Conservation (phyloP, 148 eudicot species). For the Amaranthus hypochondriacus region DNA sequence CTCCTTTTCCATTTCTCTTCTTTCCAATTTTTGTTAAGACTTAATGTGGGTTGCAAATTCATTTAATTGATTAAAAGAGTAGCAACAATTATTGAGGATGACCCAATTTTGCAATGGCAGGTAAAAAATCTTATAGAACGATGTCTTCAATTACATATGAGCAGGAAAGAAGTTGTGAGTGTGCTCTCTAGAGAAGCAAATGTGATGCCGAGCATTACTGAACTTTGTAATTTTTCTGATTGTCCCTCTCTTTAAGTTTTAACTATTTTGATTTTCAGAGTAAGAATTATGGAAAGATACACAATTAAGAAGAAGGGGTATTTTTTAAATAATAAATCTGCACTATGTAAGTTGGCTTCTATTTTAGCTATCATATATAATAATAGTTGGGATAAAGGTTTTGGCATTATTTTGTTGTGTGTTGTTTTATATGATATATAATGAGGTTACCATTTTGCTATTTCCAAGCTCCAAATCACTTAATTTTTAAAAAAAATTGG, state of each 20-base stretch:
- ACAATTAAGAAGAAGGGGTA: not conserved
- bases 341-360: not conserved
- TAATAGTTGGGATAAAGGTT: no score
- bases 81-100: not conserved
- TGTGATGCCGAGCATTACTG: conserved; percentile 71
- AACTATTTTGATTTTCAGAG: not conserved
- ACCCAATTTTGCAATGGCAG: conserved; percentile 31
- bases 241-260: not conserved
- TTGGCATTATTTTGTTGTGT: no score
- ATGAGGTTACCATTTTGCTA: no score
- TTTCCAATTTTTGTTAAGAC: not conserved
- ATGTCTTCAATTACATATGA: conserved; percentile 88
- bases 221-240: conserved; percentile 50
- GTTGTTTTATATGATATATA: no score
- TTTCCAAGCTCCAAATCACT: no score
- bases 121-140: conserved; percentile 91
- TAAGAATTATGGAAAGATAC: not conserved
- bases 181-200: conserved; percentile 59
- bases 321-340: not conserved
- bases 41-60: no score
- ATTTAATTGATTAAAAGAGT: not conserved
- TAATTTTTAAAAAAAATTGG: no score
- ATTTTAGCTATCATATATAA: no score
- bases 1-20: not conserved
- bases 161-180: conserved; percentile 59